These are phyloP conservation scores for Aspergillus eucalypticola DNA, from an alignment of 2,329 filamentous ascomycete genomes.

Conservation along the genomic window DNA sequence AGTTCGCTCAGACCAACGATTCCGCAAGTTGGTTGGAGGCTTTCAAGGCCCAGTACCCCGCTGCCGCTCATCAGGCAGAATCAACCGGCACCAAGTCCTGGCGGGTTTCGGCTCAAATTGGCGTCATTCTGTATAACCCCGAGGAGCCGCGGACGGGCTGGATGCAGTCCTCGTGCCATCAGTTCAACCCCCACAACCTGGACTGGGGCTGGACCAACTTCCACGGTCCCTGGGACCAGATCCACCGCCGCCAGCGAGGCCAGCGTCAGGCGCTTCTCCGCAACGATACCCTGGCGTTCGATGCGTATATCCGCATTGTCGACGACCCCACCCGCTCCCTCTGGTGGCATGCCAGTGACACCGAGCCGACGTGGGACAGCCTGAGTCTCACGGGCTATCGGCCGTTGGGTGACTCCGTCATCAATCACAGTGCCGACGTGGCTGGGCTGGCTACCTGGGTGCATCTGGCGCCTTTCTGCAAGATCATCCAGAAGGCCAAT, in stretches of 20 bases:
- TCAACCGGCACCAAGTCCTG: slow-evolving; percentile 33
- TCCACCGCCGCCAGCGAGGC: slow-evolving; percentile 57
- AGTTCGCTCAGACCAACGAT: slow-evolving; percentile 30
- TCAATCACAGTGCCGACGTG: slow-evolving; percentile 51
- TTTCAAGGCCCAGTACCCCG: slow-evolving; percentile 31
- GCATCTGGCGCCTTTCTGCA: slow-evolving; percentile 60
- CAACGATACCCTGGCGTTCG: slow-evolving; percentile 63
- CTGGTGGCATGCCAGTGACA: slow-evolving; percentile 60
- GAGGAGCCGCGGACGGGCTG: slow-evolving; percentile 61
- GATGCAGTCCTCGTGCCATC: slow-evolving; percentile 58
- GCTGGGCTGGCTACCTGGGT: slow-evolving; percentile 61
- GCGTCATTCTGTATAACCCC: slow-evolving; percentile 64
- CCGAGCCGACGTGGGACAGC: slow-evolving; percentile 58
- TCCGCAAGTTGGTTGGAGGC: slow-evolving; percentile 32
- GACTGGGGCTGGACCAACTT: slow-evolving; percentile 68
- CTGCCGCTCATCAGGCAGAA: slow-evolving; percentile 13
- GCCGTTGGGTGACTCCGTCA: slow-evolving; percentile 49
- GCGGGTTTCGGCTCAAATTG: slow-evolving; percentile 60
- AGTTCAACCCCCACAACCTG: slow-evolving; percentile 58
- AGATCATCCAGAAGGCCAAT: slow-evolving; percentile 54
- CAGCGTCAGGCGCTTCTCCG: slow-evolving; percentile 61
- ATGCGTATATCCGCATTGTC: slow-evolving; percentile 62
- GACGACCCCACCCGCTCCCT: slow-evolving; percentile 61
- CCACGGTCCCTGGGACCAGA: slow-evolving; percentile 59
- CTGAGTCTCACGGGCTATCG: slow-evolving; percentile 59